Evolutionary conservation across 306 rosid species (phyloP).

Genomic region (Cicer arietinum): DNA sequence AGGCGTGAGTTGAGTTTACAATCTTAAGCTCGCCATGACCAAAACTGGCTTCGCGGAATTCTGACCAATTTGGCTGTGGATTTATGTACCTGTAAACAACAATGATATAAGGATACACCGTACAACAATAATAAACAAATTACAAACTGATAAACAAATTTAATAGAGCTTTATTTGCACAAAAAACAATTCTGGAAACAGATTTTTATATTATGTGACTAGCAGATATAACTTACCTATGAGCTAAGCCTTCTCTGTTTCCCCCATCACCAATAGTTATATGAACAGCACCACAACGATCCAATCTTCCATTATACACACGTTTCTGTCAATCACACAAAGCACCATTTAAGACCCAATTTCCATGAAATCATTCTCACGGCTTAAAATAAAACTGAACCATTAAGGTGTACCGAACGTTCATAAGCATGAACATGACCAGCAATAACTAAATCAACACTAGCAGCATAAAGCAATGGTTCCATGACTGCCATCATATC

Average conservation of each 20-base stretch:
- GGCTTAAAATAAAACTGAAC: constrained; percentile 18
- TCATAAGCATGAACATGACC: constrained; percentile 99
- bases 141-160: constrained; percentile 25
- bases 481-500: constrained; percentile 84
- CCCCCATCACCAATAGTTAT: constrained; percentile 98
- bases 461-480: constrained; percentile 82
- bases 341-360: constrained; percentile 15
- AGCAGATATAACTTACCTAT: constrained; percentile 53
- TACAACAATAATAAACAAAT: background rate
- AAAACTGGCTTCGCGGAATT: constrained; percentile 89
- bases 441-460: constrained; percentile 72
- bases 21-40: constrained; percentile 90
- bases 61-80: constrained; percentile 89
- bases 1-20: constrained; percentile 79
- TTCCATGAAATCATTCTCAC: background rate
- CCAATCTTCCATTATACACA: constrained; percentile 67
- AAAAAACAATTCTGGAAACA: constrained; percentile 13
- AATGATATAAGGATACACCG: constrained; percentile 15
- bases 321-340: constrained; percentile 64
- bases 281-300: constrained; percentile 87
- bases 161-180: background rate
- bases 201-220: constrained; percentile 23
- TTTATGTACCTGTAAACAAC: constrained; percentile 59
- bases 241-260: constrained; percentile 93
- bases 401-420: constrained; percentile 66